Conservation (phyloP, 257 asterid genomes). For the Eustoma russellianum region DNA sequence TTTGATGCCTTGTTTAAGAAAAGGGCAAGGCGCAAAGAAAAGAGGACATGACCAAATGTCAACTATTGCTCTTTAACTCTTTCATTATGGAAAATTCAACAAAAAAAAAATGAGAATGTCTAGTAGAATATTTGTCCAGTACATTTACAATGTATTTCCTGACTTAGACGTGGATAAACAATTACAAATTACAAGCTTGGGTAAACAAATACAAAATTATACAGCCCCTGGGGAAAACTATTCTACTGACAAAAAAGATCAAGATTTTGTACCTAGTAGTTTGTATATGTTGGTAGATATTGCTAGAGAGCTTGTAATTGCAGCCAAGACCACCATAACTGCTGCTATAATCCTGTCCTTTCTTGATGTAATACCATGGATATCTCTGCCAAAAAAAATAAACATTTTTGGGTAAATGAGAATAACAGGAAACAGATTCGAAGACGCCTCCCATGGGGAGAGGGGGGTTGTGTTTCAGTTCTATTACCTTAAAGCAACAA, state of each 20-base stretch:
- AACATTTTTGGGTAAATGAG: neutral
- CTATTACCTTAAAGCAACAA: constrained; percentile 62
- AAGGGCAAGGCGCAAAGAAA: too few species aligned
- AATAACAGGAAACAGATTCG: neutral
- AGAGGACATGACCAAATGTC: too few species aligned
- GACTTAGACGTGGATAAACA: too few species aligned
- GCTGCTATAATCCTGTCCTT: constrained; percentile 71
- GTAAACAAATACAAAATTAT: too few species aligned
- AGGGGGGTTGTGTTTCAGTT: neutral
- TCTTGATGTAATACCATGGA: constrained; percentile 59
- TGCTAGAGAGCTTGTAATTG: constrained; percentile 62
- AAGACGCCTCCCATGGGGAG: neutral
- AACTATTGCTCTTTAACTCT: too few species aligned
- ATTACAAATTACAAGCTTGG: too few species aligned
- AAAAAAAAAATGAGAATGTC: too few species aligned
- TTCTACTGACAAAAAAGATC: neutral
- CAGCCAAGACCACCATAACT: constrained; percentile 54
- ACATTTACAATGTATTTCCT: too few species aligned
- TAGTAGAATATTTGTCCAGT: too few species aligned
- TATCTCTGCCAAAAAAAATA: constrained; percentile 49
- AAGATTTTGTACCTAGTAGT: constrained; percentile 20
- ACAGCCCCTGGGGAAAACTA: too few species aligned
- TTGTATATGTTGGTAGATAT: constrained; percentile 71
- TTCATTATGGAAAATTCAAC: too few species aligned
- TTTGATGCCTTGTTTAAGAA: too few species aligned